Evolutionary conservation across 257 asterid species (phyloP).

Genomic region (Linderniella brevidens): DNA sequence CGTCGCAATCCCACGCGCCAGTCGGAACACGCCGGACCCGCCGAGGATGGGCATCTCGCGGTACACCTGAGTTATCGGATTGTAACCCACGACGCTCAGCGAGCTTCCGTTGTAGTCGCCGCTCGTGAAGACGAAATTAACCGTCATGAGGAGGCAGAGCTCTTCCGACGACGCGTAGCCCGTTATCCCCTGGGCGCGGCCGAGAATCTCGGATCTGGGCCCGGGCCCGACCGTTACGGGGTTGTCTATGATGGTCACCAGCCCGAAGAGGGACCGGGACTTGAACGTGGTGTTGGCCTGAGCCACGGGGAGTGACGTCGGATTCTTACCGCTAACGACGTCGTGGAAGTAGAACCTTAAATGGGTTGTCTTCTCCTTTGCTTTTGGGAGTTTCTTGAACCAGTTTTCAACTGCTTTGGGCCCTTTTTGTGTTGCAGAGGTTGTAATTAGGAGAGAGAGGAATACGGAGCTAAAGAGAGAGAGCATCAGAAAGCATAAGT

Average conservation of each 20-base stretch:
- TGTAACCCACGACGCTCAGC: conserved; percentile 23
- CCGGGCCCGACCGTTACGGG: conserved; percentile 17
- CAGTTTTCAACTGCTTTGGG: conserved; percentile 24
- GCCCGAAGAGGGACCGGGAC: conserved; percentile 15
- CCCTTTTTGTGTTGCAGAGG: conserved; percentile 5
- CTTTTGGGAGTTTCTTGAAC: conserved; percentile 19
- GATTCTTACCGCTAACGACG: conserved; percentile 14
- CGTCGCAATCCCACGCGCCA: conserved; percentile 34
- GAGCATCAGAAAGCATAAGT: no score
- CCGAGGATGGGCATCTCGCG: conserved; percentile 37
- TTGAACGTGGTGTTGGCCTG: conserved; percentile 12
- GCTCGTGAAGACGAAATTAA: conserved; percentile 17
- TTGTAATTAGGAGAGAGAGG: neutral
- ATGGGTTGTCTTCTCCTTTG: conserved; percentile 15
- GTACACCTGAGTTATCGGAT: conserved; percentile 12
- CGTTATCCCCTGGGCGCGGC: conserved; percentile 24
- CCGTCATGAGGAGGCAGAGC: conserved; percentile 13
- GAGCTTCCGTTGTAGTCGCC: conserved; percentile 29
- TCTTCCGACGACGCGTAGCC: conserved; percentile 15
- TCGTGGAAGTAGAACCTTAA: conserved; percentile 32
- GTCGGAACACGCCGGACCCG: conserved; percentile 29
- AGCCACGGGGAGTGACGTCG: conserved; percentile 16
- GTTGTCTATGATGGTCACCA: conserved; percentile 15
- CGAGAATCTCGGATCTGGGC: conserved; percentile 19
- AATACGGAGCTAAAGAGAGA: conserved; percentile 1